Conservation (phyloP, 306 rosid genomes). For the Prunus fruticosa region DNA sequence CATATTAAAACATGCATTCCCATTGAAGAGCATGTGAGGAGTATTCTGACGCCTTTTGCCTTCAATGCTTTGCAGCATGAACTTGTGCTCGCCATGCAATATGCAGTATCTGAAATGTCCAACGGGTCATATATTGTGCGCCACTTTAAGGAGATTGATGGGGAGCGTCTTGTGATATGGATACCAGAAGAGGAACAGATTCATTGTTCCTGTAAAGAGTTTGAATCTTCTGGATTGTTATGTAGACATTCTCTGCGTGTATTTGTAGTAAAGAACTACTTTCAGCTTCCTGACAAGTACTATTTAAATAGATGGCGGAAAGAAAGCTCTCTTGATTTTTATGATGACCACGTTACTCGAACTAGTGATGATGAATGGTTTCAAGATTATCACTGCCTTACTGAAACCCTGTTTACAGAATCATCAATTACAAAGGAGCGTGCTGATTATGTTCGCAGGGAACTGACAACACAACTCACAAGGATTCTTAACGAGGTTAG, state of each 20-base stretch:
- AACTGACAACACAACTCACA: constrained; percentile 62
- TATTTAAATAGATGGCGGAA: constrained; percentile 68
- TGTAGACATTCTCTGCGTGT: constrained; percentile 83
- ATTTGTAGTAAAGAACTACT: constrained; percentile 66
- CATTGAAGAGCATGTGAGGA: constrained; percentile 79
- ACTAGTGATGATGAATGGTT: constrained; percentile 59
- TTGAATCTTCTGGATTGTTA: constrained; percentile 83
- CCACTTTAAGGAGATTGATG: constrained; percentile 78
- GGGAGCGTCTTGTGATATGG: constrained; percentile 70
- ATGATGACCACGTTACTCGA: constrained; percentile 38
- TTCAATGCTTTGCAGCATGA: constrained; percentile 82
- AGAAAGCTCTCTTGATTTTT: constrained; percentile 52
- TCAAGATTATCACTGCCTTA: constrained; percentile 70
- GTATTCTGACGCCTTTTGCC: constrained; percentile 79
- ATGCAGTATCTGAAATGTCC: constrained; percentile 73
- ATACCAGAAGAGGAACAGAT: constrained; percentile 69
- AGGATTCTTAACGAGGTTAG: constrained; percentile 83
- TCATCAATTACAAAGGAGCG: constrained; percentile 80
- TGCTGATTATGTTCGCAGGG: constrained; percentile 59
- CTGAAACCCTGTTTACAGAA: constrained; percentile 73
- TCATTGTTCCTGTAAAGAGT: constrained; percentile 93
- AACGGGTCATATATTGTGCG: constrained; percentile 67
- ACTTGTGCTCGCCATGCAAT: constrained; percentile 69
- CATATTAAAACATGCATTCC: constrained; percentile 76
- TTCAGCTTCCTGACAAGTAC: constrained; percentile 87